Conservation (phyloP, 768 basidiomycete genomes). For the Myochromella boudieri region DNA sequence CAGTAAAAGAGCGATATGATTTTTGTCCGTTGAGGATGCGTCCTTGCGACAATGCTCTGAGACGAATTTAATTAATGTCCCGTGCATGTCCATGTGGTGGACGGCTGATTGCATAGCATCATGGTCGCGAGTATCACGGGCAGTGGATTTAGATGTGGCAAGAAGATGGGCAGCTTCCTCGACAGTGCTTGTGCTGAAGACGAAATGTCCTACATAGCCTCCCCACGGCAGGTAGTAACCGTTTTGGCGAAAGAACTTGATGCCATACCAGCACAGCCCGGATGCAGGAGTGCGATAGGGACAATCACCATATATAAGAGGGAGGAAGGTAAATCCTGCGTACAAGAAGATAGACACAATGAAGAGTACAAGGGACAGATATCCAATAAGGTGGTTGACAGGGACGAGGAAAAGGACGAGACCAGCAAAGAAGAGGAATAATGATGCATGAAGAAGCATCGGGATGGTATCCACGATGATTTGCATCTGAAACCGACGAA, state of each 20-base stretch:
- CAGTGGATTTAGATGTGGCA: neutral
- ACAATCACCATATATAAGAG: conserved; percentile 1
- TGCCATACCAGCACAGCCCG: neutral
- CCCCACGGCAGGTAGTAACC: too few species aligned
- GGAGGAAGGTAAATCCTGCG: neutral
- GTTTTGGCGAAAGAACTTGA: too few species aligned
- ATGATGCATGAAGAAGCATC: conserved; percentile 5
- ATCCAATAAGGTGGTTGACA: neutral
- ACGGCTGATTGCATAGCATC: neutral
- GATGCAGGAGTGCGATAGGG: conserved; percentile 4
- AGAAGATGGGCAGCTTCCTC: neutral
- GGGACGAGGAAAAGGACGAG: conserved; percentile 1
- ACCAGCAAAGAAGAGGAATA: conserved; percentile 5
- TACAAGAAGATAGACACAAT: neutral
- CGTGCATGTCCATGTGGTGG: neutral
- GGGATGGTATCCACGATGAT: conserved; percentile 5
- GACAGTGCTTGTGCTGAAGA: too few species aligned
- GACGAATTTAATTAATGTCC: neutral
- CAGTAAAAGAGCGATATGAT: neutral
- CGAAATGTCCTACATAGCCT: too few species aligned
- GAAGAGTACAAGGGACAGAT: neutral
- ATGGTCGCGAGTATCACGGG: neutral
- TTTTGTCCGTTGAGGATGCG: neutral
- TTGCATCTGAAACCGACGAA: neutral
- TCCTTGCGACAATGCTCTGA: neutral